Percentiles rank a stretch among this genome's conserved stretches.
Conservation (phyloP, 768 basidiomycete genomes). For the Atractiella rhizophila region DNA sequence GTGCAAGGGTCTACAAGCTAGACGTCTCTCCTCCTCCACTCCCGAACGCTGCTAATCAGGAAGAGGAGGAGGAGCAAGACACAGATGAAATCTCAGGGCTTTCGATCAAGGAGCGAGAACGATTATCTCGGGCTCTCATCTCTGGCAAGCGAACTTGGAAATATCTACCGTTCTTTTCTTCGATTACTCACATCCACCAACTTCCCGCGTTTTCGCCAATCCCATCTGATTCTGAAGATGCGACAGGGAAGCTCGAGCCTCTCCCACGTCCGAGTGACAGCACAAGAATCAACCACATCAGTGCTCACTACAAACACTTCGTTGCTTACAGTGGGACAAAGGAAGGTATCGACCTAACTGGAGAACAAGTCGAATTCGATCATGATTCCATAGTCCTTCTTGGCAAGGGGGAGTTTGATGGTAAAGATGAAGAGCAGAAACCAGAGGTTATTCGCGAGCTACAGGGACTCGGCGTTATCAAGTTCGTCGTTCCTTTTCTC, state of each 20-base stretch:
- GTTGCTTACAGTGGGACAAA: background rate
- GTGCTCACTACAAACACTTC: constrained; percentile 2
- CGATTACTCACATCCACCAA: background rate
- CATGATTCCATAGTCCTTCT: constrained; percentile 41
- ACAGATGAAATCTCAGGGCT: background rate
- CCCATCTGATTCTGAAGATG: background rate
- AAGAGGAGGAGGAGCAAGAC: constrained; percentile 21
- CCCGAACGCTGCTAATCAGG: constrained; percentile 21
- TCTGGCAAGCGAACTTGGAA: constrained; percentile 28
- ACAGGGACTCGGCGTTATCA: constrained; percentile 49
- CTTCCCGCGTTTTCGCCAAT: background rate
- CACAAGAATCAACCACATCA: background rate
- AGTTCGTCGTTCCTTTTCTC: constrained; percentile 1
- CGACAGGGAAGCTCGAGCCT: background rate
- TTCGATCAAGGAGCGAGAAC: background rate
- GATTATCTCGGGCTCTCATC: background rate
- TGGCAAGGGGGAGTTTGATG: constrained; percentile 24
- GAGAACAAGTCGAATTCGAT: background rate
- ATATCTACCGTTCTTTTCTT: constrained; percentile 28
- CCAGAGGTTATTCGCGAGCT: constrained; percentile 47
- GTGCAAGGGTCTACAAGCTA: constrained; percentile 50
- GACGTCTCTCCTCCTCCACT: constrained; percentile 21
- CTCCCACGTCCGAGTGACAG: constrained; percentile 1
- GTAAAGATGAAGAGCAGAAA: constrained; percentile 22
- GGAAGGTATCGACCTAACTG: constrained; percentile 5